Evolutionary conservation across 352 stramenopile genomes (phyloP).

Genomic region (Globisporangium cylindrosporum): DNA sequence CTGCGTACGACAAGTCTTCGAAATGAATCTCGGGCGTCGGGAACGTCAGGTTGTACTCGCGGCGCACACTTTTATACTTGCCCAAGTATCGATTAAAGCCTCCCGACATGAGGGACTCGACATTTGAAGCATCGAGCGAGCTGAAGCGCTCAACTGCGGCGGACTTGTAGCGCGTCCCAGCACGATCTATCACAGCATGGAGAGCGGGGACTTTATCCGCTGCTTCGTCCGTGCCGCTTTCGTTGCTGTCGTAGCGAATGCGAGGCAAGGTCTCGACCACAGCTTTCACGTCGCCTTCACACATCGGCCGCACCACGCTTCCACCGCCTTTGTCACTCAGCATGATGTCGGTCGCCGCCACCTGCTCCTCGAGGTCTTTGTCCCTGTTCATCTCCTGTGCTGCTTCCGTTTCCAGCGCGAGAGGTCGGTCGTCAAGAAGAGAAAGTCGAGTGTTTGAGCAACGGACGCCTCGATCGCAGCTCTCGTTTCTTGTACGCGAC

Average conservation of each 20-base stretch:
- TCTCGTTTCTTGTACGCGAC: slow-evolving; percentile 6
- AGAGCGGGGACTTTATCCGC: slow-evolving; percentile 7
- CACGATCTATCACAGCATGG: neutral
- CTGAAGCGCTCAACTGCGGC: slow-evolving; percentile 27
- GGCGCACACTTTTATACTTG: slow-evolving; percentile 40
- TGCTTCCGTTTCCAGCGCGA: neutral
- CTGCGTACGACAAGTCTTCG: slow-evolving; percentile 47
- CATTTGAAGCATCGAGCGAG: slow-evolving; percentile 41
- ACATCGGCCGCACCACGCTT: neutral
- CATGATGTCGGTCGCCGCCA: slow-evolving; percentile 13
- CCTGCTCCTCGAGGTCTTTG: slow-evolving; percentile 8
- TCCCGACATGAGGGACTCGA: slow-evolving; percentile 54
- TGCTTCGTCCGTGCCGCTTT: neutral
- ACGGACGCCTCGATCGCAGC: neutral
- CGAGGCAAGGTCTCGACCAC: neutral
- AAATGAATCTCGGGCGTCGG: slow-evolving; percentile 58
- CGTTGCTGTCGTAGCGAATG: slow-evolving; percentile 1
- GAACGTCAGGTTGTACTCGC: slow-evolving; percentile 51
- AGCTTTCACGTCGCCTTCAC: neutral
- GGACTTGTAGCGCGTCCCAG: slow-evolving; percentile 12
- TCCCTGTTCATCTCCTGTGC: slow-evolving; percentile 2
- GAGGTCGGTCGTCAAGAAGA: too few species aligned
- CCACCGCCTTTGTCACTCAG: slow-evolving; percentile 1
- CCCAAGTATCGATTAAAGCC: slow-evolving; percentile 53
- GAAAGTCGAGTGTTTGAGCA: neutral